Base-by-base conservation (phyloP, 2,329 filamentous ascomycete genomes). In the Didymella segeticola region DNA sequence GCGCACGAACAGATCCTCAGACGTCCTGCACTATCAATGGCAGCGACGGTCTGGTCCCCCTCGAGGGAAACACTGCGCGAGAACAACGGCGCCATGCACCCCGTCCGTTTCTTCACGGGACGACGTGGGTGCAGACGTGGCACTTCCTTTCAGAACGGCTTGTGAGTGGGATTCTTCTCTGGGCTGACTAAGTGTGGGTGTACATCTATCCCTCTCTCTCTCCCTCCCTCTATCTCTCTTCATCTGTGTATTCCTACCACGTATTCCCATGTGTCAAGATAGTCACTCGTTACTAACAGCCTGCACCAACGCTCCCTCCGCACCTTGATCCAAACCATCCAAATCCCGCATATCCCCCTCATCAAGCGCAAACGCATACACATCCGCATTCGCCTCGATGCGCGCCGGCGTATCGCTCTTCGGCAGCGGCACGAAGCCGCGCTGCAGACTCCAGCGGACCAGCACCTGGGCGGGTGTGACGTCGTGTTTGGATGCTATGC, bases 401-500 rank as follows among this genome's bases (percentile, higher is more conserved):
- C 73, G 51, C 14, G 61, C 57, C 1, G 72, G 69, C 0, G 68
- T 73, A 43, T 76, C 74, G 53, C 72, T 76, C 60, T 76, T 77
- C 0, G 74, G 75, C 2, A 77, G 64, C 2, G 74, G 68, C 11
- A 75, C 70, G 46, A 65, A 74, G 17, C 70, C 88, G 76, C 90
- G 93, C 75, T 96, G 89, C 74, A 96, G 73, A 62, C 89, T 89
- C 83, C 91, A 96, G 58, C 91, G 83, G 43, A 96, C 77, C 66
- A 96, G 75, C 9, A 96, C 78, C 79, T 96, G 92, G 9, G 89
- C 88, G 54, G 88, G 84, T 7, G 84, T 84, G 77, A 89, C 92
- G 60, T 80, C 80, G 71, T 95, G 85, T 77, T 91, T 93, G 64
- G 87, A 79, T 1, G 87, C 85, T 51, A 96, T 75, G 12, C 79